Conservation (phyloP, 495 filamentous ascomycete genomes). For the Filosporella fistucella region DNA sequence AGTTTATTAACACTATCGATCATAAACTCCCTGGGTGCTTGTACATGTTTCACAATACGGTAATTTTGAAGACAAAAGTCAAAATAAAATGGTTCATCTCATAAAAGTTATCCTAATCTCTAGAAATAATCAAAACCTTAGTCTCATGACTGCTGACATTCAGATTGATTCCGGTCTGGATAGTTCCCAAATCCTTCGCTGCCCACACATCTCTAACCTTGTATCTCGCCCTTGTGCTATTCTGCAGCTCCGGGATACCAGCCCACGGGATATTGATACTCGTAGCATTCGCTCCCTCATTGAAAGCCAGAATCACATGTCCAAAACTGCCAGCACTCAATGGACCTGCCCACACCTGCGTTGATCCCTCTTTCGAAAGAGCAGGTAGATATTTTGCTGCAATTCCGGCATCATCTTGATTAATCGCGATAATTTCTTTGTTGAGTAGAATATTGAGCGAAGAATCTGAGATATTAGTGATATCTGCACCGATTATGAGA, state of each 20-base stretch:
- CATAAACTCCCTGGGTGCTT: too few species aligned
- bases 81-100: neutral
- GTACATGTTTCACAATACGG: too few species aligned
- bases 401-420: constrained; percentile 42
- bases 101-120: neutral
- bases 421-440: constrained; percentile 40
- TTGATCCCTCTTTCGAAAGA: constrained; percentile 14
- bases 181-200: neutral
- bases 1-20: too few species aligned
- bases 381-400: constrained; percentile 27
- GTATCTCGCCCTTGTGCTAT: neutral
- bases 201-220: constrained; percentile 4
- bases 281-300: neutral
- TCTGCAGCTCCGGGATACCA: neutral
- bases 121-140: neutral
- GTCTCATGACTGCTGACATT: constrained; percentile 5
- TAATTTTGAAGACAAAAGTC: too few species aligned
- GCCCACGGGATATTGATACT: neutral
- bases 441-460: constrained; percentile 38
- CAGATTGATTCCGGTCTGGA: neutral
- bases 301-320: constrained; percentile 1
- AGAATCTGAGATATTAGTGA: constrained; percentile 29
- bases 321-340: constrained; percentile 6
- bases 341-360: constrained; percentile 22
- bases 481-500: constrained; percentile 42